Evolutionary conservation across 2,329 filamentous ascomycete species (phyloP).

Genomic region (Epichloe hybrida): DNA sequence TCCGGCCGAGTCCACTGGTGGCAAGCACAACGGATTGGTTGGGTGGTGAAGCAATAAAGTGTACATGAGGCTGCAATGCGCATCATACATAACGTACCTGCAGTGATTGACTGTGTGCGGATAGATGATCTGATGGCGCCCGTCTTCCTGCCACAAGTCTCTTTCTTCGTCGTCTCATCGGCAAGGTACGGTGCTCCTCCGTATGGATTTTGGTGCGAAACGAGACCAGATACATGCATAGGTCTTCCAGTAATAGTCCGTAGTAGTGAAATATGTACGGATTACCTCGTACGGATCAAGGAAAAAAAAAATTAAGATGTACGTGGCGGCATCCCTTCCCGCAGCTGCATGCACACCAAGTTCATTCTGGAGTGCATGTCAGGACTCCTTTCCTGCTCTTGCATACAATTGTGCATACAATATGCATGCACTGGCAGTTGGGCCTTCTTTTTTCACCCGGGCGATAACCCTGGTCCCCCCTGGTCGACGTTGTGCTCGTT

Average conservation of each 20-base stretch:
- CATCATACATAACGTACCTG: not conserved
- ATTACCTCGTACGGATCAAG: not conserved
- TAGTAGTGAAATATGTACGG: not conserved
- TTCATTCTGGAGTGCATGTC: slow-evolving; percentile 1
- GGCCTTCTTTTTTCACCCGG: no score
- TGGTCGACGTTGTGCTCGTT: slow-evolving; percentile 3
- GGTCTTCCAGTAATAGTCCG: no score
- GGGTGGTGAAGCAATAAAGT: not conserved
- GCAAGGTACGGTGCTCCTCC: not conserved
- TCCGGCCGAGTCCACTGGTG: not conserved
- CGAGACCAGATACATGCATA: no score
- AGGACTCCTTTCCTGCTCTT: not conserved
- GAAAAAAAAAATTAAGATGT: not conserved
- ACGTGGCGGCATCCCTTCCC: not conserved
- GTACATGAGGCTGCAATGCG: not conserved
- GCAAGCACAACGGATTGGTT: not conserved
- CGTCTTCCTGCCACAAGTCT: not conserved
- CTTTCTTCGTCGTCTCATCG: not conserved
- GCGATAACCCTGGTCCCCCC: not conserved
- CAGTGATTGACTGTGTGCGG: not conserved
- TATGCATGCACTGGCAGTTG: not conserved
- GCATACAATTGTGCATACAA: slow-evolving; percentile 1
- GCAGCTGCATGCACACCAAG: not conserved
- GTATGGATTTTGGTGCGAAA: not conserved
- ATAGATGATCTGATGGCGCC: not conserved